A percentile compares a stretch with the other conserved stretches of the same genome.
Evolutionary conservation across 176 grass and related monocot species (phyloP).

Genomic region (Coix lacrymajobi): DNA sequence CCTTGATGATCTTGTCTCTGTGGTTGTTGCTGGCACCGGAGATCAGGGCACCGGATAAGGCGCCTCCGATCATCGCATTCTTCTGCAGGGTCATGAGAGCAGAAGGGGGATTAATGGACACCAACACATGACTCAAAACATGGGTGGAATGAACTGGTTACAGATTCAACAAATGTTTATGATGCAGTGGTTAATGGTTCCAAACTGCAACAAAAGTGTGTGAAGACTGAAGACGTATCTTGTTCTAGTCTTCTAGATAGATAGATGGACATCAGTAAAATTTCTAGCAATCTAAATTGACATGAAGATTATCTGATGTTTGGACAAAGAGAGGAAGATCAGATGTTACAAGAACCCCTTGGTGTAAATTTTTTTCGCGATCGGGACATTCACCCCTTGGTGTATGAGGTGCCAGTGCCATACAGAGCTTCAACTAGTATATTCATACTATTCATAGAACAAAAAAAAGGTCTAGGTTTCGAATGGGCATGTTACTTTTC

Average conservation of each 20-base stretch:
- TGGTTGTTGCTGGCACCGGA: neutral
- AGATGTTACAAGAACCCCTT: too few species aligned
- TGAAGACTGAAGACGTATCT: neutral
- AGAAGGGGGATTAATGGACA: neutral
- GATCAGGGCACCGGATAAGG: constrained; percentile 54
- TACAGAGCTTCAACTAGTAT: too few species aligned
- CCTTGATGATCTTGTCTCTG: constrained; percentile 57
- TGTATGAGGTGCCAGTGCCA: too few species aligned
- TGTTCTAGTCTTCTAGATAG: neutral
- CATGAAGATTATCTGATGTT: too few species aligned
- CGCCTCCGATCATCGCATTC: constrained; percentile 70
- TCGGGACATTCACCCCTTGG: too few species aligned
- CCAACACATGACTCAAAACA: neutral
- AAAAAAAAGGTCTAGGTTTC: neutral
- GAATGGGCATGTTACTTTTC: neutral
- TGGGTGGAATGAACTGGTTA: neutral
- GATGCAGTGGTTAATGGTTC: neutral
- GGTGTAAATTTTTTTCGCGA: too few species aligned
- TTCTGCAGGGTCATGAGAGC: constrained; percentile 35
- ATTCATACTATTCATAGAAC: too few species aligned
- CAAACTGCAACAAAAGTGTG: neutral
- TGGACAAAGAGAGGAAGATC: too few species aligned
- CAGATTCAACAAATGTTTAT: neutral
- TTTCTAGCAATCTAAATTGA: too few species aligned
- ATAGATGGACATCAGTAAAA: neutral